Evolutionary conservation across 805 yeast genomes (phyloP).

Genomic region (Starmerella riodocensis): DNA sequence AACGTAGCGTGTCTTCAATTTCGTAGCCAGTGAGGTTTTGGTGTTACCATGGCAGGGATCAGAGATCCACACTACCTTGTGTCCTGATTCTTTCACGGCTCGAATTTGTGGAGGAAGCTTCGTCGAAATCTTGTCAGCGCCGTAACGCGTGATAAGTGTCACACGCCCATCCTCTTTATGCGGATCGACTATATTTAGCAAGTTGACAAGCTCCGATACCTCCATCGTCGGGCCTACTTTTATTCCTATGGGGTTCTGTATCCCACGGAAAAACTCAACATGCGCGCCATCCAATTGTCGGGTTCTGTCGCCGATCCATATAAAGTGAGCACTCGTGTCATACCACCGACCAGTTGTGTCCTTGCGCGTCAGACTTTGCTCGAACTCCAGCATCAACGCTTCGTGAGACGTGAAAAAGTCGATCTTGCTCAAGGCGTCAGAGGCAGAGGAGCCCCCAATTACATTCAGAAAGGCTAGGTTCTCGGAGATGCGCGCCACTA

Average conservation of each 20-base stretch:
- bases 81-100: slow-evolving; percentile 30
- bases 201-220: slow-evolving; percentile 28
- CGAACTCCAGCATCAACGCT: slow-evolving; percentile 32
- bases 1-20: slow-evolving; percentile 32
- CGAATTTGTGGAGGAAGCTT: slow-evolving; percentile 30
- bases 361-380: slow-evolving; percentile 31
- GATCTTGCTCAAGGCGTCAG: slow-evolving; percentile 24
- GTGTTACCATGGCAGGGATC: slow-evolving; percentile 37
- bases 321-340: slow-evolving; percentile 33
- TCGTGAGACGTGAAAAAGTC: slow-evolving; percentile 34
- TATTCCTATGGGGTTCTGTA: slow-evolving; percentile 33
- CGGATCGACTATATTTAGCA: slow-evolving; percentile 32
- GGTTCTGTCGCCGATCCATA: slow-evolving; percentile 36
- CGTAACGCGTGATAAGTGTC: slow-evolving; percentile 33
- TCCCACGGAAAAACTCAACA: slow-evolving; percentile 34
- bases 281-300: slow-evolving; percentile 36
- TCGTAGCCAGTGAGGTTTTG: slow-evolving; percentile 29
- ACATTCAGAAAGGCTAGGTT: slow-evolving; percentile 31
- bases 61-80: slow-evolving; percentile 33
- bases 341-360: slow-evolving; percentile 25
- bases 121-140: slow-evolving; percentile 27
- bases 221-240: slow-evolving; percentile 35
- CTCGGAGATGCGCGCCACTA: slow-evolving; percentile 28
- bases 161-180: slow-evolving; percentile 29
- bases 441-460: slow-evolving; percentile 28